Percentiles rank a stretch among this genome's conserved stretches.
Conservation (phyloP, 176 grass and related monocot genomes). For the Raddia guianensis region DNA sequence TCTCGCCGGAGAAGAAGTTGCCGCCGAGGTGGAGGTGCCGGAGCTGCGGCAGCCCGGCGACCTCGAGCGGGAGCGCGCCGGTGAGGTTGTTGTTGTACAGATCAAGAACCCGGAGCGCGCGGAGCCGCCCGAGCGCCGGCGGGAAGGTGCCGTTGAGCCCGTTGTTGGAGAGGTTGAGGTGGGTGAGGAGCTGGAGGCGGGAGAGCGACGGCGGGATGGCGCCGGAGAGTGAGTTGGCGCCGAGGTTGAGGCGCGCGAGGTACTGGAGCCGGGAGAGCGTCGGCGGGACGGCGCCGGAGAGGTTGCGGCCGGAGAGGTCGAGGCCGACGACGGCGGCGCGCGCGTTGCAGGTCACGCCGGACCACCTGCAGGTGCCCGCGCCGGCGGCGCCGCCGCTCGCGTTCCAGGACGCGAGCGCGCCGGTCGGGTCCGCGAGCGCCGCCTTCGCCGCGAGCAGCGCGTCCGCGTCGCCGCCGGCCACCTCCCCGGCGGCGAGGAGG, state of each 20-base stretch:
- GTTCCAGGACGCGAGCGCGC: constrained; percentile 61
- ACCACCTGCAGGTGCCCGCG: constrained; percentile 43
- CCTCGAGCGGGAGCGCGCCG: constrained; percentile 50
- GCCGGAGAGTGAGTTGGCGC: constrained; percentile 54
- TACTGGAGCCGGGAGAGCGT: constrained; percentile 32
- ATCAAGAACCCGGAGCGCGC: constrained; percentile 66
- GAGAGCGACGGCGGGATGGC: constrained; percentile 55
- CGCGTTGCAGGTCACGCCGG: constrained; percentile 61
- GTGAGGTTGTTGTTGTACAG: constrained; percentile 92
- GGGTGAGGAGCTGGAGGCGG: constrained; percentile 44
- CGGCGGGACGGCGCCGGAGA: constrained; percentile 57
- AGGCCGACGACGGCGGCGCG: constrained; percentile 50
- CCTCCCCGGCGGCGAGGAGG: constrained; percentile 6
- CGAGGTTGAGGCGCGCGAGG: constrained; percentile 54
- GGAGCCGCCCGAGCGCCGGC: constrained; percentile 37
- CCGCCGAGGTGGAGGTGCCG: constrained; percentile 80
- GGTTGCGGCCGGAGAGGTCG: constrained; percentile 75
- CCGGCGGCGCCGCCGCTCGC: not conserved
- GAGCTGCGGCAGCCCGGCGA: constrained; percentile 46
- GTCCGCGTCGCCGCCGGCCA: constrained; percentile 38
- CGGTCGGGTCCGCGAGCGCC: constrained; percentile 52
- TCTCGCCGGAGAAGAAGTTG: constrained; percentile 79
- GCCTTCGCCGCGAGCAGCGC: constrained; percentile 69
- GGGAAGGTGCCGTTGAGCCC: constrained; percentile 67
- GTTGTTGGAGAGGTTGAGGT: constrained; percentile 95